Evolutionary conservation across 257 asterid species (phyloP).

Genomic region (Thymus quinquecostatus): DNA sequence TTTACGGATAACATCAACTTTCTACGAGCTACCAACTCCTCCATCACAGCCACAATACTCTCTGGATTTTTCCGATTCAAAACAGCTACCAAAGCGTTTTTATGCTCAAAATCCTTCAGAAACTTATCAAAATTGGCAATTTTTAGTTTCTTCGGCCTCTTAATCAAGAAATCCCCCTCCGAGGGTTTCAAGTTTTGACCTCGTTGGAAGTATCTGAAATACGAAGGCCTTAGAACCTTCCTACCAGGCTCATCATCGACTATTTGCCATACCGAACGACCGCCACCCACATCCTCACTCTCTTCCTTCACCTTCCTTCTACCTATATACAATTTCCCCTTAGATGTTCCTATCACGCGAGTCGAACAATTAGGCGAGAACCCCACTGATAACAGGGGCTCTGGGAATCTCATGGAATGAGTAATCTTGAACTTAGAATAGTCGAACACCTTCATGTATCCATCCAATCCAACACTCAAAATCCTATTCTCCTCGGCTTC

Average conservation of each 20-base stretch:
- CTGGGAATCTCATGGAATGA: conserved; percentile 79
- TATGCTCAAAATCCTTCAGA: conserved; percentile 82
- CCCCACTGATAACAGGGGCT: conserved; percentile 74
- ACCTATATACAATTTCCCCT: conserved; percentile 71
- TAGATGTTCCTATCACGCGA: conserved; percentile 76
- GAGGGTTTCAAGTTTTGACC: conserved; percentile 83
- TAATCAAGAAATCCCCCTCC: conserved; percentile 66
- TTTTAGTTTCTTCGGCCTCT: conserved; percentile 70
- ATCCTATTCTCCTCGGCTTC: conserved; percentile 64
- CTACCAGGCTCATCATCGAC: conserved; percentile 51
- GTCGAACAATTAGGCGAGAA: conserved; percentile 80
- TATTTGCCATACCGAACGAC: conserved; percentile 41
- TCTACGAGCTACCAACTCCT: conserved; percentile 85
- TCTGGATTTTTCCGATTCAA: conserved; percentile 64
- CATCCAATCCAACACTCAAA: conserved; percentile 86
- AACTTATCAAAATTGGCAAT: conserved; percentile 75
- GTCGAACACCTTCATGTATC: conserved; percentile 89
- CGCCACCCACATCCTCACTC: conserved; percentile 34
- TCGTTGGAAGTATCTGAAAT: conserved; percentile 80
- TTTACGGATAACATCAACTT: conserved; percentile 68
- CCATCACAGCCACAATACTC: conserved; percentile 83
- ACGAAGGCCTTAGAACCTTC: conserved; percentile 69
- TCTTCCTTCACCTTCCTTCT: conserved; percentile 60
- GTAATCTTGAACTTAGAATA: conserved; percentile 80
- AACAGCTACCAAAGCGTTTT: conserved; percentile 74